phyloP scores from a whole-genome alignment of 805 yeast species.

The Sungouiozyma ichnusensis region DNA sequence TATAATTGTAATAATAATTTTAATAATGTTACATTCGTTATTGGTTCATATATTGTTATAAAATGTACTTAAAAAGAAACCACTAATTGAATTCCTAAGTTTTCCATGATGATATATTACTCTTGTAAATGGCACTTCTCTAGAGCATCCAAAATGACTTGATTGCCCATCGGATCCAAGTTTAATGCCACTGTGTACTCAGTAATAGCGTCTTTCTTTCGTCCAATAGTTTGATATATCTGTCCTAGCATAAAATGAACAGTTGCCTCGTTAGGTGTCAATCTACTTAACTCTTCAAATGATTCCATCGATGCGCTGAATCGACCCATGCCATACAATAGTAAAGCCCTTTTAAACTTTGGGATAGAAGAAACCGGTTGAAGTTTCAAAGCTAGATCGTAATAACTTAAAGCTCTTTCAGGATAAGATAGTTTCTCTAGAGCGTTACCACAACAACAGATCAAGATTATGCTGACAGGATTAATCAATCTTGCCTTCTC shows the following conservation, averaged over 20 bases:
- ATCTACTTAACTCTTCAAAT: slow-evolving; percentile 57
- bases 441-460: slow-evolving; percentile 92
- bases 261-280: slow-evolving; percentile 92
- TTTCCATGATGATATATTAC: slow-evolving; percentile 1
- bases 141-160: slow-evolving; percentile 74
- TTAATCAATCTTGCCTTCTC: slow-evolving; percentile 80
- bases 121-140: slow-evolving; percentile 36
- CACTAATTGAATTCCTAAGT: no score
- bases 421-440: slow-evolving; percentile 63
- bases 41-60: background rate
- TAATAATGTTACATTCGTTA: background rate
- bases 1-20: slow-evolving; percentile 3
- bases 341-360: slow-evolving; percentile 78
- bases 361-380: slow-evolving; percentile 85
- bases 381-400: slow-evolving; percentile 68
- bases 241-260: slow-evolving; percentile 87
- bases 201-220: slow-evolving; percentile 66
- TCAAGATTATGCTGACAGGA: slow-evolving; percentile 78
- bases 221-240: slow-evolving; percentile 64
- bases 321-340: slow-evolving; percentile 58
- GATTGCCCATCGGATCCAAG: slow-evolving; percentile 86
- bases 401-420: slow-evolving; percentile 68
- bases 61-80: background rate
- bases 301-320: slow-evolving; percentile 63
- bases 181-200: slow-evolving; percentile 84